Evolutionary conservation across 805 yeast genomes (phyloP), one percentile per base, ranked within the genome.

Genomic region (Ogataea ganodermae): DNA sequence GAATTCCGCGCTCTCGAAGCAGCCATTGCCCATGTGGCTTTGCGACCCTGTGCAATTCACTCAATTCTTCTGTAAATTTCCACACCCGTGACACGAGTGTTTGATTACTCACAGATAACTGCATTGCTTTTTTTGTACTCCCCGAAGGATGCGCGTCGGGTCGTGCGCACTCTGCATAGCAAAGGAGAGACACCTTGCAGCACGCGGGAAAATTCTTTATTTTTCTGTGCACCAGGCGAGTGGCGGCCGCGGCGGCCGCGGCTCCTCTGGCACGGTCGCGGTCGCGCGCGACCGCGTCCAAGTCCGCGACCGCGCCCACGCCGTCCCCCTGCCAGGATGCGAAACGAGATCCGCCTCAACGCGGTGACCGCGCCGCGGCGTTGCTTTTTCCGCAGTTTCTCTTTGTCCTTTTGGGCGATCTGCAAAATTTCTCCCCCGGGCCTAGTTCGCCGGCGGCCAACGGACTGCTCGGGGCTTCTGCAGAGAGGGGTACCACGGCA

Each of bases 71-170:
- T n/a, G n/a, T n/a, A n/a, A n/a, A n/a, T n/a, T n/a, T n/a, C n/a
- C n/a, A n/a, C n/a, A n/a, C n/a, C n/a, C n/a, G n/a, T n/a, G n/a
- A n/a, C n/a, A n/a, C n/a, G n/a, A n/a, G n/a, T n/a, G n/a, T n/a
- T 38, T 26, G 42, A 38, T 38, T 38, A 38, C 42, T 26, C 42
- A 38, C 42, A 26, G 42, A 38, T 17, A 26, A 2, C 23, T 38
- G 42, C 42, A 27, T n/a, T 24, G 5, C 14, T 6, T 38, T 26
- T n/a, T n/a, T n/a, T n/a, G n/a, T n/a, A 24, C 42, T 38, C 32
- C 42, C 42, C 42, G 42, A 38, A 20, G 21, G 16, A 26, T 26
- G 42, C 42, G 42, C 18, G 42, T 26, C 33, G 13, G 41, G 42
- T 24, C 42, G 42, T 38, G 42, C 42, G 42, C 26, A 18, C 6